These are phyloP conservation scores for Wallemia mellicola DNA, from an alignment of 1,284 basidiomycete genomes.

Conservation along the genomic window DNA sequence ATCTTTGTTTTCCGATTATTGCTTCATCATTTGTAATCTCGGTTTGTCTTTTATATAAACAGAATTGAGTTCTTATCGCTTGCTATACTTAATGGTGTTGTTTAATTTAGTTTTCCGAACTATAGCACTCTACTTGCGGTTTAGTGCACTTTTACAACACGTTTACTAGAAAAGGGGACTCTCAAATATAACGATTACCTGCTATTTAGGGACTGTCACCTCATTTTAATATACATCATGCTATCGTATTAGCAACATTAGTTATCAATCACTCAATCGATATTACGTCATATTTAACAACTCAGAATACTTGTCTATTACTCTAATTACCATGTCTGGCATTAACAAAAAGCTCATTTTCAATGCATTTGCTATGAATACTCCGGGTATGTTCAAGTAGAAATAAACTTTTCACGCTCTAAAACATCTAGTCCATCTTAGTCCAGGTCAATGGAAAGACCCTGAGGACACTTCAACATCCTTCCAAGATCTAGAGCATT, in stretches of 20 bases:
- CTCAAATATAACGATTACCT: no score
- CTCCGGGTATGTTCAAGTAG: background rate
- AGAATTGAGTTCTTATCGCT: no score
- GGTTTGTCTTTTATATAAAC: no score
- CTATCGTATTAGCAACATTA: background rate
- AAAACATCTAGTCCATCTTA: background rate
- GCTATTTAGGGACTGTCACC: no score
- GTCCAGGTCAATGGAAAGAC: background rate
- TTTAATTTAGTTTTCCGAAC: no score
- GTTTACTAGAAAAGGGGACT: no score
- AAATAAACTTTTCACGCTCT: background rate
- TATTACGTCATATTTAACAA: background rate
- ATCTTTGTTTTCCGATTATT: no score
- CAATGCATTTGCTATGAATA: background rate
- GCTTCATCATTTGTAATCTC: no score
- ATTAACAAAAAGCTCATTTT: background rate
- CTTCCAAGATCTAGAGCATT: background rate
- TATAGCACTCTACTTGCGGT: no score
- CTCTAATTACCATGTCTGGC: background rate
- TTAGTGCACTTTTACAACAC: no score
- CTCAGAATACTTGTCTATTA: background rate
- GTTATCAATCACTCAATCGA: background rate
- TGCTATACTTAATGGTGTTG: no score
- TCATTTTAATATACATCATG: background rate
- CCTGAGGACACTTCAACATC: background rate